A percentile compares a stretch with the other conserved stretches of the same genome.
These are phyloP conservation scores for Vitis hybrid DNA, from an alignment of 177 flowering plant genomes.

Conservation along the genomic window DNA sequence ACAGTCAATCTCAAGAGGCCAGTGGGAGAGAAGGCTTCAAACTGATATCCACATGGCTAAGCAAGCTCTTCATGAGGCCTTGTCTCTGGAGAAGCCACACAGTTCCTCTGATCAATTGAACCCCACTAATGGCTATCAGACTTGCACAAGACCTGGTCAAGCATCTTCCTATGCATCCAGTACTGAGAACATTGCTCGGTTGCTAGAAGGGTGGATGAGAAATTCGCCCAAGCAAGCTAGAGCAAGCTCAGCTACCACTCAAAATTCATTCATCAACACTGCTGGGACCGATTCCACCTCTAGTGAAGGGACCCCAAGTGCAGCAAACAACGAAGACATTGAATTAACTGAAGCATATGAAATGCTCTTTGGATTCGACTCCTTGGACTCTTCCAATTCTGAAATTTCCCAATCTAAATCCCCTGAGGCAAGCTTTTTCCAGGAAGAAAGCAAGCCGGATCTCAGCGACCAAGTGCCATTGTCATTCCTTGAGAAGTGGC, in stretches of 20 bases:
- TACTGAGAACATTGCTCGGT: constrained; percentile 65
- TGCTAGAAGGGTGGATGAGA: constrained; percentile 64
- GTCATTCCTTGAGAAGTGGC: constrained; percentile 69
- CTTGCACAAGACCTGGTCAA: constrained; percentile 7
- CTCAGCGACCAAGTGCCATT: constrained; percentile 30
- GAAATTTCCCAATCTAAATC: constrained; percentile 47
- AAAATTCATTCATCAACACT: constrained; percentile 17
- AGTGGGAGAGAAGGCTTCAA: constrained; percentile 89
- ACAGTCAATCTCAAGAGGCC: constrained; percentile 54
- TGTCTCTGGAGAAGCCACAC: constrained; percentile 45
- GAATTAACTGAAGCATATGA: constrained; percentile 43
- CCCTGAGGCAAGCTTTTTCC: constrained; percentile 38
- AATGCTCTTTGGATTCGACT: constrained; percentile 46
- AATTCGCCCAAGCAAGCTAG: constrained; percentile 29
- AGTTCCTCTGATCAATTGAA: constrained; percentile 5
- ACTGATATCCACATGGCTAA: constrained; percentile 72
- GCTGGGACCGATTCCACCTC: constrained; percentile 24
- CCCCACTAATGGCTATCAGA: neutral
- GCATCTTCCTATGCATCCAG: constrained; percentile 52
- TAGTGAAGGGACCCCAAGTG: constrained; percentile 27
- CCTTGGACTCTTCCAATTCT: constrained; percentile 44
- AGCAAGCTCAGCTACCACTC: constrained; percentile 25
- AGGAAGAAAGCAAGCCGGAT: constrained; percentile 48
- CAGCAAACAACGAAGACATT: constrained; percentile 15
- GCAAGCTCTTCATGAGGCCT: constrained; percentile 69